Percentiles rank a stretch among this genome's conserved stretches.
phyloP scores from a whole-genome alignment of 257 asterid genomes.

The Penstemon eatonii region DNA sequence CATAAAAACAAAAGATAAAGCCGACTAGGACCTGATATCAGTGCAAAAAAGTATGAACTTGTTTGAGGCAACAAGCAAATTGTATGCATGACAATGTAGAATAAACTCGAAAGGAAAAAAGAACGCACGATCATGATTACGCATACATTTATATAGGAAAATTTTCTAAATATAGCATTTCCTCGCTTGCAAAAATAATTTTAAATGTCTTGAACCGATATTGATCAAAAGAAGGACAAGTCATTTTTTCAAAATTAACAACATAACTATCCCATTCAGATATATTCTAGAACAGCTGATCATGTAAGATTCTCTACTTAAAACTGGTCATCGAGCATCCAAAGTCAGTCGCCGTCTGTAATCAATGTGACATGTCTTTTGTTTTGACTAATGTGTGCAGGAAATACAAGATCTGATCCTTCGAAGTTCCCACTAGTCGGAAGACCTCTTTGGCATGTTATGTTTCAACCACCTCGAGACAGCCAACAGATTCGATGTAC shows the following conservation, averaged over 20 bases:
- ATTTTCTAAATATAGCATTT: too few species aligned
- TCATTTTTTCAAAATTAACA: background rate
- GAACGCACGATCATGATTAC: too few species aligned
- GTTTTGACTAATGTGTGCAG: background rate
- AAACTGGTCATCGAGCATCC: background rate
- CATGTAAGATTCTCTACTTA: background rate
- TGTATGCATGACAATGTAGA: background rate
- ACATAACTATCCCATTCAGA: background rate
- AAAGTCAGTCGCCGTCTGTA: background rate
- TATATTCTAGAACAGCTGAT: background rate
- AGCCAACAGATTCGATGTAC: too few species aligned
- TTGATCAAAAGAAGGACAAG: too few species aligned
- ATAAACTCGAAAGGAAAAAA: background rate
- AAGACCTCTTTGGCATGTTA: background rate
- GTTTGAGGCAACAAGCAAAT: background rate
- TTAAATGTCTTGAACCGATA: too few species aligned
- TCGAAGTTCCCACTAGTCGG: background rate
- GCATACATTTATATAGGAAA: too few species aligned
- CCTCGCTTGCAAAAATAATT: too few species aligned
- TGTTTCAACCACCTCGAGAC: background rate
- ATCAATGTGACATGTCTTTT: background rate
- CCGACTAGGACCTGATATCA: too few species aligned
- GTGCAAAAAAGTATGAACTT: background rate
- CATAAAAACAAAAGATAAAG: background rate
- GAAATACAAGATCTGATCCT: background rate